Evolutionary conservation across 2,329 filamentous ascomycete species (phyloP).

Genomic region (Cytospora paraplurivora): DNA sequence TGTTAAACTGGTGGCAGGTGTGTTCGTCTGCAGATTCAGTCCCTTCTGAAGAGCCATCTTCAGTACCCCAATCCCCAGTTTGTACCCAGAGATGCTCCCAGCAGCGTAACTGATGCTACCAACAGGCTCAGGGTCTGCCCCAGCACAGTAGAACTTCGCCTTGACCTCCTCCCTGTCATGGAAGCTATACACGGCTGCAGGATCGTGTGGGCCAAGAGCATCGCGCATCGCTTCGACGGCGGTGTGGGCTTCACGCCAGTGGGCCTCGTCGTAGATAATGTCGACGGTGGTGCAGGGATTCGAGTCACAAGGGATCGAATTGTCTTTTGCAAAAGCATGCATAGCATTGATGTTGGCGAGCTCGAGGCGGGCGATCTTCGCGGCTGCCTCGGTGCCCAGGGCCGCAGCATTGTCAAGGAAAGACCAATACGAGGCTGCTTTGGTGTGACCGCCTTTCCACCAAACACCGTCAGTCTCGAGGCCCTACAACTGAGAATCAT

Average conservation of each 20-base stretch:
- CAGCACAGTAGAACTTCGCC: conserved; percentile 26
- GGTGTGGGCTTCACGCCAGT: conserved; percentile 42
- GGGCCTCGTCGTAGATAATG: conserved; percentile 53
- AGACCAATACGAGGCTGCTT: conserved; percentile 48
- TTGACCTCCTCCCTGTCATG: conserved; percentile 24
- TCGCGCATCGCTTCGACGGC: conserved; percentile 49
- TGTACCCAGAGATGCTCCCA: conserved; percentile 45
- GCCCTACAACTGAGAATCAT: background rate
- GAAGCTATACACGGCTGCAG: conserved; percentile 48
- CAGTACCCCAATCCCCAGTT: conserved; percentile 45
- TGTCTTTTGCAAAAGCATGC: conserved; percentile 52
- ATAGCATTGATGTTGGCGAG: conserved; percentile 56
- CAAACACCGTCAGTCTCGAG: background rate
- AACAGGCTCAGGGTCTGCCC: conserved; percentile 39
- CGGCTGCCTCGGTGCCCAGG: conserved; percentile 52
- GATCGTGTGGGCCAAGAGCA: conserved; percentile 44
- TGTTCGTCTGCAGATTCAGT: conserved; percentile 56
- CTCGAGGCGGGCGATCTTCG: conserved; percentile 54
- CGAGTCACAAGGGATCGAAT: conserved; percentile 54
- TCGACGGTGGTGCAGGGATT: conserved; percentile 57
- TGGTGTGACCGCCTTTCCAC: conserved; percentile 45
- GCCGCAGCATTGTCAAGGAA: conserved; percentile 50
- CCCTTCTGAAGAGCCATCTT: conserved; percentile 46
- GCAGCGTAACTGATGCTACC: conserved; percentile 51
- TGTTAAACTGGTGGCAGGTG: conserved; percentile 41